A percentile compares a stretch with the other conserved stretches of the same genome.
Evolutionary conservation across 805 yeast species (phyloP).

Genomic region (Clavispora fructus): DNA sequence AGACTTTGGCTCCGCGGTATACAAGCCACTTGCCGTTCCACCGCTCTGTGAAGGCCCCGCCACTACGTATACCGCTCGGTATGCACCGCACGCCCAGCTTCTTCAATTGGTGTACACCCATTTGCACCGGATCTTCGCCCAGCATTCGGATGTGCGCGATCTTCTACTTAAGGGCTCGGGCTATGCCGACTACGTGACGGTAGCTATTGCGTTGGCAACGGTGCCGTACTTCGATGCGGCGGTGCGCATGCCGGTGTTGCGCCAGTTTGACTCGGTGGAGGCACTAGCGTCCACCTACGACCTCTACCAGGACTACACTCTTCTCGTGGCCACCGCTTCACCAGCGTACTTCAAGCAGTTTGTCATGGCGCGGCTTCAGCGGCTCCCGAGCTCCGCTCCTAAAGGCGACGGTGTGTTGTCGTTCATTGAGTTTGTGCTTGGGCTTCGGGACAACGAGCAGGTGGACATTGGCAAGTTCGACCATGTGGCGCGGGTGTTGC

Average conservation of each 20-base stretch:
- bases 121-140: conserved; percentile 30
- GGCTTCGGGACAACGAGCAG: conserved; percentile 68
- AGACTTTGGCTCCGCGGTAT: conserved; percentile 32
- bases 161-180: conserved; percentile 63
- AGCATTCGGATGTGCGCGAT: conserved; percentile 46
- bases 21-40: conserved; percentile 21
- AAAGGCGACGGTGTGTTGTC: conserved; percentile 62
- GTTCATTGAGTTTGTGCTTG: conserved; percentile 70
- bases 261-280: conserved; percentile 27
- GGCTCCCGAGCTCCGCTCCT: conserved; percentile 50
- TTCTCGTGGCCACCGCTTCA: conserved; percentile 47
- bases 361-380: conserved; percentile 47
- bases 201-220: conserved; percentile 40
- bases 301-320: conserved; percentile 54
- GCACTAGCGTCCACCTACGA: conserved; percentile 59
- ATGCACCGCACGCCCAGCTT: conserved; percentile 15
- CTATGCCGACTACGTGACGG: conserved; percentile 52
- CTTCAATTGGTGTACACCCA: conserved; percentile 24
- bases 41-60: conserved; percentile 8
- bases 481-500: conserved; percentile 59
- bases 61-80: conserved; percentile 14
- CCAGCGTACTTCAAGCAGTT: conserved; percentile 43
- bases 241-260: conserved; percentile 4
- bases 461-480: conserved; percentile 61
- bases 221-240: conserved; percentile 22